Percentiles rank a stretch among this genome's conserved stretches.
These are phyloP conservation scores for Backusella mclennaniae DNA, from an alignment of 192 early-diverging fungal genomes.

Conservation along the genomic window DNA sequence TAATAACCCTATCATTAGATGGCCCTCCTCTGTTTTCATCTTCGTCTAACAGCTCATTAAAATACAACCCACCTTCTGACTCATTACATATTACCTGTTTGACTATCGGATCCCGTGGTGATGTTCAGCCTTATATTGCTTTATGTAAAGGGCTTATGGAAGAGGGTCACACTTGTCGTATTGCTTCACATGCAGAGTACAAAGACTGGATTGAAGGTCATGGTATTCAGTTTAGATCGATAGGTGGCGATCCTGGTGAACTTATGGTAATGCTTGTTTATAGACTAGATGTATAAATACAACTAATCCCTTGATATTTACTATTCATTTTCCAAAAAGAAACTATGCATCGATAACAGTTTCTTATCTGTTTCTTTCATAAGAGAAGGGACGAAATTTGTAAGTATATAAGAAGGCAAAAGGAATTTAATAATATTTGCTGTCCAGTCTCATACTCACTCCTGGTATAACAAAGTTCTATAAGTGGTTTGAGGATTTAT, in stretches of 20 bases:
- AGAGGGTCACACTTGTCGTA: conserved; percentile 60
- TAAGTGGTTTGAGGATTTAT: conserved; percentile 60
- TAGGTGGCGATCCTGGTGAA: conserved; percentile 62
- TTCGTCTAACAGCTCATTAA: conserved; percentile 19
- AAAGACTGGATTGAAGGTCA: conserved; percentile 60
- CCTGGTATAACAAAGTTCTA: conserved; percentile 40
- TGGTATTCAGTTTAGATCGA: conserved; percentile 63
- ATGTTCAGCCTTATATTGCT: conserved; percentile 73
- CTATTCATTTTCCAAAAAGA: conserved; percentile 15
- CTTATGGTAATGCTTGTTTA: conserved; percentile 44
- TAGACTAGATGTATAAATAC: not conserved
- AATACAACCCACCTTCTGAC: conserved; percentile 1
- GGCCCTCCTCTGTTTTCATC: conserved; percentile 18
- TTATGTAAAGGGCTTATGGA: conserved; percentile 62
- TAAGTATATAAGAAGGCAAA: conserved; percentile 9
- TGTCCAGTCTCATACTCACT: no score
- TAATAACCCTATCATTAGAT: not conserved
- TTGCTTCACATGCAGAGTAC: conserved; percentile 67
- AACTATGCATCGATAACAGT: conserved; percentile 65
- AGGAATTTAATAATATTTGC: not conserved
- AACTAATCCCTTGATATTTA: not conserved
- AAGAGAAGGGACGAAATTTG: conserved; percentile 44
- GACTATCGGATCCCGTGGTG: conserved; percentile 71
- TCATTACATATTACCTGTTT: conserved; percentile 63
- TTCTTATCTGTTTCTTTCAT: conserved; percentile 66